These are phyloP conservation scores for Cercospora citrullina DNA, from an alignment of 2,329 filamentous ascomycete genomes.

Conservation along the genomic window DNA sequence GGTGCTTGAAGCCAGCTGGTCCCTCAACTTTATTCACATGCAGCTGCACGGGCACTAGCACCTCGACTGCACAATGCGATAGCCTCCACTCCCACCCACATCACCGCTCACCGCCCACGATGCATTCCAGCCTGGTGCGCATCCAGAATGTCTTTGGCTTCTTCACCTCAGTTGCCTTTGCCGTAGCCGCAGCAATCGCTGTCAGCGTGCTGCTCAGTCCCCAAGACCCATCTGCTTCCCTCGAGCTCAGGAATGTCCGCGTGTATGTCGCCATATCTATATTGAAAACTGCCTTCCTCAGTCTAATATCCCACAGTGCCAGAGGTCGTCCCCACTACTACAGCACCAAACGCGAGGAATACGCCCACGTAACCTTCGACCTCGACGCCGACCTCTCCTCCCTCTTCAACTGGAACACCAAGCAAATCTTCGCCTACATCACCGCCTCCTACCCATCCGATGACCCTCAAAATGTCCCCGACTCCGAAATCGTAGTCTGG, in stretches of 20 bases:
- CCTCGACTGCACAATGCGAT: background rate
- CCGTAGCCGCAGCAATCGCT: conserved; percentile 76
- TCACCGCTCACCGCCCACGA: conserved; percentile 46
- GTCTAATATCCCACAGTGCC: conserved; percentile 59
- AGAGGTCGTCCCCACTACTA: conserved; percentile 96
- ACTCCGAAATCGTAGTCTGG: conserved; percentile 81
- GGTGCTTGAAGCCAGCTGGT: conserved; percentile 3
- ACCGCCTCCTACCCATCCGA: conserved; percentile 68
- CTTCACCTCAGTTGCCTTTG: conserved; percentile 92
- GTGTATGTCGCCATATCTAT: conserved; percentile 60
- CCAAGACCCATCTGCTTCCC: conserved; percentile 64
- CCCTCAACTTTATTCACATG: background rate
- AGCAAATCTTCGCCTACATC: conserved; percentile 95
- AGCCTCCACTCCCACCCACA: background rate
- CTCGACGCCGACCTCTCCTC: conserved; percentile 86
- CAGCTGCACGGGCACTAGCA: background rate
- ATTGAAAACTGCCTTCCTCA: background rate
- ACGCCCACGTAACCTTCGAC: conserved; percentile 90
- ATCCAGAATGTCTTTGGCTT: conserved; percentile 93
- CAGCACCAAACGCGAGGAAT: conserved; percentile 87
- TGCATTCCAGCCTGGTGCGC: conserved; percentile 86
- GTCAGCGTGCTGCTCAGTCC: conserved; percentile 71
- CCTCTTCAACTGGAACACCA: conserved; percentile 99
- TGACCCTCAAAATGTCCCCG: conserved; percentile 40
- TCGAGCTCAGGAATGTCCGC: conserved; percentile 75